phyloP scores from a whole-genome alignment of 805 yeast genomes.

The Myxozyma sirexii region DNA sequence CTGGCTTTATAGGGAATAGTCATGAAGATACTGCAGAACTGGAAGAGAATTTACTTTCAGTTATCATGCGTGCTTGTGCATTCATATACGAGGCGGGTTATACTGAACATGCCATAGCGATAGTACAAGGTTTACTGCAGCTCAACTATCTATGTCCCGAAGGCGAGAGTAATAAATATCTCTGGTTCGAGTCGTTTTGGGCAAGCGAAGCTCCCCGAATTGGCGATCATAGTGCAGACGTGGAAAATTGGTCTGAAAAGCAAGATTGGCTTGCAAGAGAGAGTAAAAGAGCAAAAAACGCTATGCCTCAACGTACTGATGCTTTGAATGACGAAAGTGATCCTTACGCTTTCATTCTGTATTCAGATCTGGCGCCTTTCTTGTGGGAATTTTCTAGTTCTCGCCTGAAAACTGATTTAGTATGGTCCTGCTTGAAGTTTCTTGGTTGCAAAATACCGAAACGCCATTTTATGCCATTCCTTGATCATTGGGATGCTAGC shows the following conservation, averaged over 20 bases:
- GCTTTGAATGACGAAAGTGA: conserved; percentile 13
- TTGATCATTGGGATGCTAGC: conserved; percentile 14
- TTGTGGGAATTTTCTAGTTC: conserved; percentile 14
- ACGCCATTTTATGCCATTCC: not conserved
- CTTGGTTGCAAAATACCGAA: conserved; percentile 25
- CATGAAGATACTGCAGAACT: not conserved
- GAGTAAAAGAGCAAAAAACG: not conserved
- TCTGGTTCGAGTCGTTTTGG: conserved; percentile 33
- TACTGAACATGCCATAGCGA: conserved; percentile 32
- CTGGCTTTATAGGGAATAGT: not conserved
- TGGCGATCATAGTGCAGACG: conserved; percentile 26
- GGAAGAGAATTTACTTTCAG: conserved; percentile 8
- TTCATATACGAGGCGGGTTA: conserved; percentile 33
- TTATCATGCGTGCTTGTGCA: conserved; percentile 2
- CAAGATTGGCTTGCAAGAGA: conserved; percentile 9
- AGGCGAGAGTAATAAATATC: not conserved
- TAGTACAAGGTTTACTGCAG: conserved; percentile 35
- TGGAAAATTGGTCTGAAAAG: not conserved
- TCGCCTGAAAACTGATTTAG: conserved; percentile 3
- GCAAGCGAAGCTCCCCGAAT: conserved; percentile 32
- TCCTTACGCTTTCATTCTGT: conserved; percentile 31
- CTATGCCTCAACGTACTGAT: conserved; percentile 3
- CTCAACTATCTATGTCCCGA: conserved; percentile 23
- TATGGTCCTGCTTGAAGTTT: conserved; percentile 30
- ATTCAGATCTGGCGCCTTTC: conserved; percentile 31